Evolutionary conservation across 257 asterid species (phyloP), one percentile per base, ranked within the genome.

Genomic region (Hygrophila difformis): DNA sequence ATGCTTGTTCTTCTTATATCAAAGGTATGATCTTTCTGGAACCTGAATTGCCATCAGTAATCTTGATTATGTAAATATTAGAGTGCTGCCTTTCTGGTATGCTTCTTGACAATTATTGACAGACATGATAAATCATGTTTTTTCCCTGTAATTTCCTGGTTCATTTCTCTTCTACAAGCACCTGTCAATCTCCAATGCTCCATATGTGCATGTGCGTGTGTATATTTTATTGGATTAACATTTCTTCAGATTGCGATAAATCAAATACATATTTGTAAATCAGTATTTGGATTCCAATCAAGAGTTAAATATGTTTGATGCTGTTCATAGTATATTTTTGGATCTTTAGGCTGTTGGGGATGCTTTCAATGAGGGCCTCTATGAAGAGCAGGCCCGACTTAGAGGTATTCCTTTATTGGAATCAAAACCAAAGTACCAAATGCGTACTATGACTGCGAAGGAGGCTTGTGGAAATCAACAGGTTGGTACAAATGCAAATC

Each of bases 1-100:
- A 86, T 91, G 99, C 84, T 91, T 57, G 99, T 91, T 64, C 99
- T 91, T 49, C 99, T 91, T 52, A 75, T 91, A 66, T 91, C 99
- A 26, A 91, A 91, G 96, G 96, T 86, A 35, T 31, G 53, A 16
- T 26, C 29, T 39, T 44, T 45, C 40, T 35, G 21, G 48, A 23
- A 59, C 39, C 52, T 42, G 1, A 39, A 40, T 20, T 24, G 31
- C 31, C 31, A 26, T 26, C 7, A 8, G 31, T 8, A 26, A 3
- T 3, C 0, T 7, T 40, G 3, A 19, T 40, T n/a, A n/a, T 20
- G 10, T 52, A 37, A 44, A 17, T 31, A 36, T 47, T n/a, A 41
- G 49, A 24, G 18, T 26, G 53, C 20, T 24, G 51, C n/a, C 15
- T 18, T 34, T 52, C 45, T 12, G 0, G 46, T 11, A 47, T n/a